Percentiles rank a stretch among this genome's conserved stretches.
phyloP scores from a whole-genome alignment of 2,329 filamentous ascomycete genomes.

The Epichloe baconii region DNA sequence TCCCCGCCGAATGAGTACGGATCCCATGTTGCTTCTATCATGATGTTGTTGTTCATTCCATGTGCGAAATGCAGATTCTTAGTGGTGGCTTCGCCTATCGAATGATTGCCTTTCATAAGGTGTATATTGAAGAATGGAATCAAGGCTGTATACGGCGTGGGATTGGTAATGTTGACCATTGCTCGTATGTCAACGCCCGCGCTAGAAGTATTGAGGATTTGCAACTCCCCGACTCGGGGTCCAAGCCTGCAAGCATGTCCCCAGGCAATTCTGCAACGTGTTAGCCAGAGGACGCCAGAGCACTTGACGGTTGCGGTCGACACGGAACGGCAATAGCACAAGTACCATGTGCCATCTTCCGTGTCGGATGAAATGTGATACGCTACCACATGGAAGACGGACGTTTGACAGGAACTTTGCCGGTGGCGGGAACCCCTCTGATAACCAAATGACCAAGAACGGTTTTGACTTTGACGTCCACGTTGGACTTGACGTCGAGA shows the following conservation, averaged over 20 bases:
- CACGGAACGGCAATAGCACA: slow-evolving; percentile 7
- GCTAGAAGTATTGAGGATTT: slow-evolving; percentile 58
- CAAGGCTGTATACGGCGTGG: slow-evolving; percentile 69
- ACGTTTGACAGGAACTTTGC: slow-evolving; percentile 86
- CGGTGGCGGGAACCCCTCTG: slow-evolving; percentile 73
- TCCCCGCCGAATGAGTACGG: slow-evolving; percentile 49
- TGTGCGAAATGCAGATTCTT: slow-evolving; percentile 48
- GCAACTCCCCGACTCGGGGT: slow-evolving; percentile 55
- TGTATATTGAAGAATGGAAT: slow-evolving; percentile 74
- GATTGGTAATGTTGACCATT: slow-evolving; percentile 74
- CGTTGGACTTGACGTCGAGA: slow-evolving; percentile 62
- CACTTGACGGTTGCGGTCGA: slow-evolving; percentile 9
- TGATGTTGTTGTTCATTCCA: slow-evolving; percentile 60
- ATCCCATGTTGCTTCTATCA: slow-evolving; percentile 61
- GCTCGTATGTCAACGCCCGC: slow-evolving; percentile 60
- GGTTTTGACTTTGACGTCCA: slow-evolving; percentile 73
- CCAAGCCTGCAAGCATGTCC: slow-evolving; percentile 33
- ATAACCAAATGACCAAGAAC: slow-evolving; percentile 69
- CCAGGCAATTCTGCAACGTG: slow-evolving; percentile 41
- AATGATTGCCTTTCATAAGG: slow-evolving; percentile 57
- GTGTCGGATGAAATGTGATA: slow-evolving; percentile 6
- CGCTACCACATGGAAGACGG: slow-evolving; percentile 40
- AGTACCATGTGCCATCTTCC: slow-evolving; percentile 15
- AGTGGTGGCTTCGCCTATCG: slow-evolving; percentile 63
- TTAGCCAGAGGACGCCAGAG: slow-evolving; percentile 19